Evolutionary conservation across 78 protist species (phyloP).

Genomic region (Cavenderia fasciculata): DNA sequence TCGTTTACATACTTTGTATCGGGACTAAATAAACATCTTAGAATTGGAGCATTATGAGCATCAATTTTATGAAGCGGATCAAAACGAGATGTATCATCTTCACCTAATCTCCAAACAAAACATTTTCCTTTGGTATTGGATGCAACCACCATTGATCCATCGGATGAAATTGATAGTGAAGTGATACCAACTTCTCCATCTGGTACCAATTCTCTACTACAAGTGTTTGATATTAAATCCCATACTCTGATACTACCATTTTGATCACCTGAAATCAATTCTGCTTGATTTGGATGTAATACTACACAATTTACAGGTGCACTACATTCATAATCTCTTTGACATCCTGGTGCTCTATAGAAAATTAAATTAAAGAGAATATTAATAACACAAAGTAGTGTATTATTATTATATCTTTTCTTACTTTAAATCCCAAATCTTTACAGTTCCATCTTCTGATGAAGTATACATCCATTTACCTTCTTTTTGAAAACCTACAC

Average conservation of each 20-base stretch:
- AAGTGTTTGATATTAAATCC: slow-evolving; percentile 88
- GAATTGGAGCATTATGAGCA: slow-evolving; percentile 88
- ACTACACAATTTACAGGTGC: slow-evolving; percentile 87
- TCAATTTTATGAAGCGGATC: slow-evolving; percentile 61
- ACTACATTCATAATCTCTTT: slow-evolving; percentile 83
- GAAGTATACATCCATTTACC: slow-evolving; percentile 95
- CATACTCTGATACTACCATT: slow-evolving; percentile 92
- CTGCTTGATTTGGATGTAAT: slow-evolving; percentile 95
- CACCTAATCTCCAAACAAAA: slow-evolving; percentile 86
- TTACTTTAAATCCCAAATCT: slow-evolving; percentile 96
- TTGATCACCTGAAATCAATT: slow-evolving; percentile 92
- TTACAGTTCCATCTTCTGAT: slow-evolving; percentile 95
- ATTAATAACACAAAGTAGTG: background rate
- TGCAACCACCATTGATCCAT: slow-evolving; percentile 86
- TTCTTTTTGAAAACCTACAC: slow-evolving; percentile 92
- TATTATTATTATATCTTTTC: background rate
- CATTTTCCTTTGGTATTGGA: slow-evolving; percentile 90
- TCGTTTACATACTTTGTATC: slow-evolving; percentile 84
- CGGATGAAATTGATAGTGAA: slow-evolving; percentile 77
- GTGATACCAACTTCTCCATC: slow-evolving; percentile 89
- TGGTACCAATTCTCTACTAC: slow-evolving; percentile 88
- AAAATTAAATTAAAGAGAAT: background rate
- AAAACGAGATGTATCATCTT: slow-evolving; percentile 76
- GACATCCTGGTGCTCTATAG: slow-evolving; percentile 88
- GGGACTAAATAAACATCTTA: slow-evolving; percentile 87